A percentile compares a stretch with the other conserved stretches of the same genome.
Conservation (phyloP, 1,284 basidiomycete species). For the Fomitopsis betulina region DNA sequence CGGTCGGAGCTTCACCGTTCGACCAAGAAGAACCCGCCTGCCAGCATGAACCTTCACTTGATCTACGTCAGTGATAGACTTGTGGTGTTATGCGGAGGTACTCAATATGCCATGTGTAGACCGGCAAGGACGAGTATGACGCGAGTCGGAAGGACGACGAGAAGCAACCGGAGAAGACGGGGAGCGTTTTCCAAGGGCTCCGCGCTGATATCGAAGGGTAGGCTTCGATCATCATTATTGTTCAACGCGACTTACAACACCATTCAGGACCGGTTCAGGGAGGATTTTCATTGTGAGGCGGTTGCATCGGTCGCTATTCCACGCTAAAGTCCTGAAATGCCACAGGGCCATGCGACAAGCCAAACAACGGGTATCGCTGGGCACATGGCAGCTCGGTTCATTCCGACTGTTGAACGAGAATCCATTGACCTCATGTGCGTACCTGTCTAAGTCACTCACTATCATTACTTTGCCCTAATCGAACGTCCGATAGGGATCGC, state of each 20-base stretch:
- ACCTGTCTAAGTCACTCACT: constrained; percentile 19
- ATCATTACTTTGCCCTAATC: constrained; percentile 4
- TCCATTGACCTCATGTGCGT: constrained; percentile 84
- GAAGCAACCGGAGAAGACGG: constrained; percentile 51
- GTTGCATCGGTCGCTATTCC: neutral
- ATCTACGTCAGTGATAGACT: constrained; percentile 61
- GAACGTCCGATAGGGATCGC: constrained; percentile 51
- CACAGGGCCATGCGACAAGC: constrained; percentile 73
- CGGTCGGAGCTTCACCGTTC: constrained; percentile 81
- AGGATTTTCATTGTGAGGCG: constrained; percentile 72
- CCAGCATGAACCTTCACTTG: constrained; percentile 73
- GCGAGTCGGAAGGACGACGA: constrained; percentile 66
- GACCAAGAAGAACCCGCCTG: constrained; percentile 94
- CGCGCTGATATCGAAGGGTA: constrained; percentile 81
- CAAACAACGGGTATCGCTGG: constrained; percentile 95
- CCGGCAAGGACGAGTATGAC: constrained; percentile 86
- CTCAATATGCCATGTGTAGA: constrained; percentile 39
- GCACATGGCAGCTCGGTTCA: constrained; percentile 89
- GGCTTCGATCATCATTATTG: constrained; percentile 15
- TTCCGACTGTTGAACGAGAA: constrained; percentile 96
- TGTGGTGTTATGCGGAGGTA: neutral
- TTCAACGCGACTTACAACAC: neutral
- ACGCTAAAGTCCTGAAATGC: constrained; percentile 5
- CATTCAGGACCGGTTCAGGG: constrained; percentile 52
- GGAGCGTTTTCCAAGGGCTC: constrained; percentile 84